These are phyloP conservation scores for Nigrospora osmanthi DNA, from an alignment of 2,329 filamentous ascomycete species.

Conservation along the genomic window DNA sequence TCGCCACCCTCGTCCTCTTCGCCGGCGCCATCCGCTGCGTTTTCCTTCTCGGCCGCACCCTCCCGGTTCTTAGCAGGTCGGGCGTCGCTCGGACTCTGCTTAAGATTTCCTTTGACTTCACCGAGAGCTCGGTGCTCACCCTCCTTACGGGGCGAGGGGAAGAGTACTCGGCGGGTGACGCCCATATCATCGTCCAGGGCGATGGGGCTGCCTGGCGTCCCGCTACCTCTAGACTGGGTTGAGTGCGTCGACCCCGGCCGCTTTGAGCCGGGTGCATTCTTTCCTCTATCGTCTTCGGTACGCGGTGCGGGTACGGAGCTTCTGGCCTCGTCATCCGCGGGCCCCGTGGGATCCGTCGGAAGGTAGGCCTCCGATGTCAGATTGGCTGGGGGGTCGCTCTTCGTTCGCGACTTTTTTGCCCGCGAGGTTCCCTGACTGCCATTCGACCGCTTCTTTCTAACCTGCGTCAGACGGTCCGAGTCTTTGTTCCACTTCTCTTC, in stretches of 20 bases:
- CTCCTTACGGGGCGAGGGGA: constrained; percentile 67
- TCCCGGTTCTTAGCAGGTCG: constrained; percentile 24
- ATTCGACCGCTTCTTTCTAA: constrained; percentile 39
- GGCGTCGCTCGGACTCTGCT: constrained; percentile 32
- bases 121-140: constrained; percentile 54
- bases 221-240: constrained; percentile 46
- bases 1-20: constrained; percentile 21
- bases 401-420: constrained; percentile 40
- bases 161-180: constrained; percentile 61
- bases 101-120: constrained; percentile 46
- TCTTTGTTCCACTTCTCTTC: constrained; percentile 73
- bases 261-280: constrained; percentile 7
- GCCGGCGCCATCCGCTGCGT: constrained; percentile 24
- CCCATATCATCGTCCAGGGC: constrained; percentile 44
- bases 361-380: constrained; percentile 47
- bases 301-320: constrained; percentile 13
- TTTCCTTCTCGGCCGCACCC: constrained; percentile 33
- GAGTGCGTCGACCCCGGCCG: constrained; percentile 37
- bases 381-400: constrained; percentile 35
- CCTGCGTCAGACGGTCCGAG: constrained; percentile 41
- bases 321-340: constrained; percentile 28
- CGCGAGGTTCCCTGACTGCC: constrained; percentile 28
- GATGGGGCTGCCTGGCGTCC: constrained; percentile 50
- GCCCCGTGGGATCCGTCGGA: constrained; percentile 44
- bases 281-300: constrained; percentile 26